These are phyloP conservation scores for Kwoniella sp. DNA, from an alignment of 768 basidiomycete genomes.

Conservation along the genomic window DNA sequence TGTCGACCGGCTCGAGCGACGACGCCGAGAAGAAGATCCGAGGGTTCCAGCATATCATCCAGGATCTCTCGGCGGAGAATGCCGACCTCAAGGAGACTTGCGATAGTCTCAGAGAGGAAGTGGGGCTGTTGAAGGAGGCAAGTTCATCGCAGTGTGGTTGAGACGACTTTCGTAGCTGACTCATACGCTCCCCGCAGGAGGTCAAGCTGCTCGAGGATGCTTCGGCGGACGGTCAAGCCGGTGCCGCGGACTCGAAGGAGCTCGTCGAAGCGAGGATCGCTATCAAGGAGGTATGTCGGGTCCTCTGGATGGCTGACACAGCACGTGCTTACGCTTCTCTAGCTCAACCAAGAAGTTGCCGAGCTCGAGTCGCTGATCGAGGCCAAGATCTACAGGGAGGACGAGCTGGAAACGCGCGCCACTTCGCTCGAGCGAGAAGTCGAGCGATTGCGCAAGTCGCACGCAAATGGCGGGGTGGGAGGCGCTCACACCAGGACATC, in stretches of 20 bases:
- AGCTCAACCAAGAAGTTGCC: conserved; percentile 87
- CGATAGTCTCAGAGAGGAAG: conserved; percentile 72
- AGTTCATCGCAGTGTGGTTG: background rate
- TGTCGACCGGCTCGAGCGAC: conserved; percentile 32
- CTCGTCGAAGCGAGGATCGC: conserved; percentile 29
- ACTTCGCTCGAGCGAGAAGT: conserved; percentile 32
- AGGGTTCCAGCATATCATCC: conserved; percentile 64
- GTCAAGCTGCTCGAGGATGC: conserved; percentile 72
- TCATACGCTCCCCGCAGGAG: conserved; percentile 54
- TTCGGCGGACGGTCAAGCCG: conserved; percentile 10
- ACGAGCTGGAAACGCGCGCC: conserved; percentile 43
- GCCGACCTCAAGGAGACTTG: conserved; percentile 60
- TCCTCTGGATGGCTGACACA: background rate
- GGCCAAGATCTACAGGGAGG: conserved; percentile 64
- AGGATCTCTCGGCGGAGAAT: conserved; percentile 81
- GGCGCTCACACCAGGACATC: conserved; percentile 11
- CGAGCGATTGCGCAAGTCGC: conserved; percentile 7
- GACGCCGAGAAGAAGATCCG: conserved; percentile 37
- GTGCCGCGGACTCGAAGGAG: conserved; percentile 54
- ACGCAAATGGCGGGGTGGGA: background rate
- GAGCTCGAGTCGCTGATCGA: conserved; percentile 93
- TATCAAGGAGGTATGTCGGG: conserved; percentile 35
- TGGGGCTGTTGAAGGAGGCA: conserved; percentile 69
- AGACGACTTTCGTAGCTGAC: background rate
- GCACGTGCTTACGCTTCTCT: background rate